phyloP scores from a whole-genome alignment of 495 filamentous ascomycete genomes.

The Penicillium bovifimosum region DNA sequence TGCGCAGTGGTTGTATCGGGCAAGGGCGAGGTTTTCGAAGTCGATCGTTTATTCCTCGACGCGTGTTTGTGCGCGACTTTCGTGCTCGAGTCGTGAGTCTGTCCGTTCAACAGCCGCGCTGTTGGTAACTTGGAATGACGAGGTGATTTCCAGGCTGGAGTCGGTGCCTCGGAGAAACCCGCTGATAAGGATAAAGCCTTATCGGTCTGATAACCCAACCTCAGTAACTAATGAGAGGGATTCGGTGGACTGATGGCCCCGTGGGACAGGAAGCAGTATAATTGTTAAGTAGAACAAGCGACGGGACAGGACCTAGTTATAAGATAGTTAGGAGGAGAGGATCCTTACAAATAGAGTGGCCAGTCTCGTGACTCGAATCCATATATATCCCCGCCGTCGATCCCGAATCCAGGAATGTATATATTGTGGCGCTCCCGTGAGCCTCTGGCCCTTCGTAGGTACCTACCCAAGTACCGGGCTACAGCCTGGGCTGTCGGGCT shows the following conservation, averaged over 20 bases:
- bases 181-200: slow-evolving; percentile 32
- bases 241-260: no score
- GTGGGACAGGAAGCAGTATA: no score
- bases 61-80: not conserved
- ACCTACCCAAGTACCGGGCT: no score
- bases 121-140: not conserved
- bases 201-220: no score
- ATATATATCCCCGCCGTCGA: not conserved
- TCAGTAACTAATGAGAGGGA: no score
- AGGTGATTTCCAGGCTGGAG: not conserved
- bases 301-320: no score
- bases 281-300: no score
- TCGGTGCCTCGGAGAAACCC: slow-evolving; percentile 20
- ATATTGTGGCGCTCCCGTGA: not conserved
- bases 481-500: no score
- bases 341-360: not conserved
- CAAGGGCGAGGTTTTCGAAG: not conserved
- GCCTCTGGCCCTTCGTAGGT: not conserved
- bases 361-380: slow-evolving; percentile 1
- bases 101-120: not conserved
- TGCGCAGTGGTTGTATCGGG: not conserved
- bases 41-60: not conserved
- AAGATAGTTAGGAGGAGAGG: no score
- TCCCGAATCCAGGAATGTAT: no score
- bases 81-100: not conserved